Evolutionary conservation across 768 basidiomycete species (phyloP), one percentile per base, ranked within the genome.

Genomic region (Leccinellum albellum): DNA sequence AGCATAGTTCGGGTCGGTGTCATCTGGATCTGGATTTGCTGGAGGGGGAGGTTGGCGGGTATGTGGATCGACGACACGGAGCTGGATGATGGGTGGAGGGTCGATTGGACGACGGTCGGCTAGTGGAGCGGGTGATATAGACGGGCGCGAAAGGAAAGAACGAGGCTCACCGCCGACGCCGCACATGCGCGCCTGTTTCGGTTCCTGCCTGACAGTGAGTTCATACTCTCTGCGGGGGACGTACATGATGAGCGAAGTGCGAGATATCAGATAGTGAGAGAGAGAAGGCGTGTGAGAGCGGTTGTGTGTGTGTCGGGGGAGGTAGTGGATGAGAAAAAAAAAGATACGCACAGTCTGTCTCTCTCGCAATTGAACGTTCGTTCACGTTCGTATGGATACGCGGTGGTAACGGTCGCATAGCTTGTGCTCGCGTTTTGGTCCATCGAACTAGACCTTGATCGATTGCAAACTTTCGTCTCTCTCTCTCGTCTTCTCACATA

Each of bases 91-190:
- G 17, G 95, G 94, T 1, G 94, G 94, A 0, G 95, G 95, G 78
- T 98, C 94, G 69, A 98, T 94, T 3, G 95, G 94, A 35, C 94
- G 81, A n/a, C 94, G 83, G 80, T 96, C 95, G 54, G 92, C 94
- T 89, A 75, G 33, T n/a, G 32, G 23, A 4, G 52, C 37, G 57
- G 44, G 47, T 33, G 33, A 29, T 5, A 29, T 5, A 31, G 29
- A 12, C 31, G 33, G 33, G 33, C 33, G 33, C 33, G 33, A 35
- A 35, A 35, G 33, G 15, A 15, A 53, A 69, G 61, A 65, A 61
- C 64, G 61, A 83, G 84, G 82, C 79, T 85, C 85, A 63, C 91
- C 90, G 44, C 93, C 90, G 10, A 93, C 88, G 54, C 91, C 90
- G 63, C 91, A 93, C 91, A 92, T 93, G 56, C 90, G 79, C 6